Conservation (phyloP, 768 basidiomycete species). For the Sporobolomyces phaffii region DNA sequence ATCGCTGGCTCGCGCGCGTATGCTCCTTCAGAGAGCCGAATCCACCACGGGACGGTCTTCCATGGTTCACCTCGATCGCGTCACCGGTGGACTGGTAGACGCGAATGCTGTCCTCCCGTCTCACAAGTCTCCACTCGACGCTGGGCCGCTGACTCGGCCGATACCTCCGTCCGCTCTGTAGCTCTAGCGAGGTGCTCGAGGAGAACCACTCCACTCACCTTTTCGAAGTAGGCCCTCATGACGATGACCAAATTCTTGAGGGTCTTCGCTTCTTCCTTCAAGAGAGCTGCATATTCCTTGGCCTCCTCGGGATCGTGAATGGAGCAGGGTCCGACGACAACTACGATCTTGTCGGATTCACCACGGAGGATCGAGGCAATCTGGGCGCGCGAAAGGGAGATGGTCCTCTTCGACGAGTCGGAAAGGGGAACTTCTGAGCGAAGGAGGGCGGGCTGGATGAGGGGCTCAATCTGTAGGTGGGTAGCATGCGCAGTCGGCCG, state of each 20-base stretch:
- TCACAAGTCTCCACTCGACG: too few species aligned
- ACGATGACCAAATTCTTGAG: conserved; percentile 70
- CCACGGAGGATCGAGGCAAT: conserved; percentile 76
- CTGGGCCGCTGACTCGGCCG: too few species aligned
- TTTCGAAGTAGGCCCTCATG: conserved; percentile 94
- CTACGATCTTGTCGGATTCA: conserved; percentile 75
- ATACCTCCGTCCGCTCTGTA: too few species aligned
- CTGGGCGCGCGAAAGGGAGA: conserved; percentile 70
- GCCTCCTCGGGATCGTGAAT: conserved; percentile 87
- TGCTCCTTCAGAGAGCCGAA: too few species aligned
- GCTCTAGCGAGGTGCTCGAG: too few species aligned
- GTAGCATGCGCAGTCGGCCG: too few species aligned
- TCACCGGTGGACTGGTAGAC: too few species aligned
- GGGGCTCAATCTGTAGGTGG: conserved; percentile 25
- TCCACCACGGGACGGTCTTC: too few species aligned
- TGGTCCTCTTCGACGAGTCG: conserved; percentile 60
- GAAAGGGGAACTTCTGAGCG: conserved; percentile 75
- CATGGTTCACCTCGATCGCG: too few species aligned
- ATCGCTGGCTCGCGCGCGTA: too few species aligned
- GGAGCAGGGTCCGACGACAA: conserved; percentile 91
- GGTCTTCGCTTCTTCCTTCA: conserved; percentile 60
- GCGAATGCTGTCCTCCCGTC: too few species aligned
- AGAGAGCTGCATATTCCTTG: conserved; percentile 49
- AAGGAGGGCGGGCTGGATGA: conserved; percentile 52
- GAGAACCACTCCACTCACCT: conserved; percentile 44